Evolutionary conservation across 2,329 filamentous ascomycete genomes (phyloP).

Genomic region (Sarocladiaceae sp.): DNA sequence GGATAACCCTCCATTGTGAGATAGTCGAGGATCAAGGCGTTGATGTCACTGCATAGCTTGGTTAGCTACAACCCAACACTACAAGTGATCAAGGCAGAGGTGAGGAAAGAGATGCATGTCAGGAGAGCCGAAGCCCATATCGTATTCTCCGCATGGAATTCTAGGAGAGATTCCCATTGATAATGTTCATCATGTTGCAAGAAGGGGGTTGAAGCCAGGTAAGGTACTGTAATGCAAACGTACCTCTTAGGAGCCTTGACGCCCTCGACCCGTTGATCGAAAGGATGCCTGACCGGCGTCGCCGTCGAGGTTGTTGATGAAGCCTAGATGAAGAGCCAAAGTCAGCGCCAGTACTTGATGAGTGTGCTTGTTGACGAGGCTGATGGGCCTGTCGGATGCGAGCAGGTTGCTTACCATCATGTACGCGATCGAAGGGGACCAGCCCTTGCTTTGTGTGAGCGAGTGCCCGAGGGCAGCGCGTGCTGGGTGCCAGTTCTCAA

Average conservation of each 20-base stretch:
- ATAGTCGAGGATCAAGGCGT: slow-evolving; percentile 92
- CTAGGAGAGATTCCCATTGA: slow-evolving; percentile 99
- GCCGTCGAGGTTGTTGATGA: slow-evolving; percentile 70
- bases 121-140: slow-evolving; percentile 64
- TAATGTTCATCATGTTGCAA: slow-evolving; percentile 68
- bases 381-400: not conserved
- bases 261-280: slow-evolving; percentile 76
- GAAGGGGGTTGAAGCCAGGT: slow-evolving; percentile 1
- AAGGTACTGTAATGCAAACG: slow-evolving; percentile 28
- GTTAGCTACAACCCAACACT: slow-evolving; percentile 19
- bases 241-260: slow-evolving; percentile 88
- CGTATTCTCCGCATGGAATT: slow-evolving; percentile 80
- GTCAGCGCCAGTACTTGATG: no score
- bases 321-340: slow-evolving; percentile 37
- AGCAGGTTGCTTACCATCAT: slow-evolving; percentile 14
- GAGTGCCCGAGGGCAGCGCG: not conserved
- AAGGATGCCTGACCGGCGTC: slow-evolving; percentile 64
- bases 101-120: slow-evolving; percentile 23
- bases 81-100: slow-evolving; percentile 8
- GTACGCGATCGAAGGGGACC: slow-evolving; percentile 7
- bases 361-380: not conserved
- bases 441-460: slow-evolving; percentile 6
- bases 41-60: slow-evolving; percentile 68
- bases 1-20: slow-evolving; percentile 94
- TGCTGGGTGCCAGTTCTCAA: not conserved